Evolutionary conservation across 768 basidiomycete species (phyloP), one percentile per base, ranked within the genome.

Genomic region (Cystobasidium ongulense): DNA sequence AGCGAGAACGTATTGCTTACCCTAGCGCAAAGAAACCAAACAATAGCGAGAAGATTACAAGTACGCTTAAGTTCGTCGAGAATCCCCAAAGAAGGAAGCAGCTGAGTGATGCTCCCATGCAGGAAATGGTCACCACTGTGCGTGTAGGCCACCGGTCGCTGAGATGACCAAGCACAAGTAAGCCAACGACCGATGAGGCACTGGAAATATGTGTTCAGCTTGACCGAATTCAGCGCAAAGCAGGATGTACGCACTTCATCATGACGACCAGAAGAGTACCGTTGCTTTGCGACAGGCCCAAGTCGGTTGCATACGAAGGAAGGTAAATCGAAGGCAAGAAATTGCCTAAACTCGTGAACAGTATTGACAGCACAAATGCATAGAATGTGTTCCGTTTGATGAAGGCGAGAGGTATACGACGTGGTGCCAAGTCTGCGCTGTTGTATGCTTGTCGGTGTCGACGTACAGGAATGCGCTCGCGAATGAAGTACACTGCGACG

Each of bases 71-170:
- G 11, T 21, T 23, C 15, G 68, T 71, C 1, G 36, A 53, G 54
- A 71, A 71, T 27, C 68, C 68, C 68, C 68, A 71, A 15, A 71
- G 68, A 2, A 71, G 52, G 29, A 71, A 41, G 38, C 68, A 71
- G 35, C 50, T 29, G 18, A 71, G 39, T 13, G 68, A 10, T 7
- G 68, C 13, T 2, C 53, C 68, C n/a, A 71, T 4, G 38, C 68
- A 71, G 35, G 52, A 57, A 4, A 71, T 52, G 7, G 68, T 23
- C 3, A 71, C 33, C 25, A 71, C 68, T 15, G 36, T 29, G 18
- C 43, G 33, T 17, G 54, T 25, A 36, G 68, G 39, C 52, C 52
- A 61, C n/a, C 52, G 25, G 68, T 71, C 68, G 68, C 68, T 71
- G 7, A 71, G 68, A 21, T 36, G 25, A n/a, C 68, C 68, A 10